phyloP scores from a whole-genome alignment of 768 basidiomycete genomes.

The Macrolepiota albuminosa region DNA sequence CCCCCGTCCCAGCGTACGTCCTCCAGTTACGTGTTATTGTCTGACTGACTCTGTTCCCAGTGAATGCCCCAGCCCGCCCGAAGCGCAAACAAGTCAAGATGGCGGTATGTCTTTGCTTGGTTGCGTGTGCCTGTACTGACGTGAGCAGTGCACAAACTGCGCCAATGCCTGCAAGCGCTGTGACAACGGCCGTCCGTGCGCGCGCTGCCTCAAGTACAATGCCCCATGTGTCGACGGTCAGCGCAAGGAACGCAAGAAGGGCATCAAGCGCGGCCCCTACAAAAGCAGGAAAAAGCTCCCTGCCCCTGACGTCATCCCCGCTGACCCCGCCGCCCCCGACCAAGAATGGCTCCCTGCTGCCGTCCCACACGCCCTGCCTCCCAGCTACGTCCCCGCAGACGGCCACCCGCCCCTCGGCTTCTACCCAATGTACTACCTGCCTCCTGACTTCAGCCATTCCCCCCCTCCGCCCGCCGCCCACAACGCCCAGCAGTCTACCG shows the following conservation, averaged over 20 bases:
- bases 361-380: no score
- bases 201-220: conserved; percentile 87
- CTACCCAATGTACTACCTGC: no score
- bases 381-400: no score
- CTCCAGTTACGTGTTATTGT: background rate
- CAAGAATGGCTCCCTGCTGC: no score
- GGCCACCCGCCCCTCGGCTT: no score
- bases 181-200: conserved; percentile 84
- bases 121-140: background rate
- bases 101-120: conserved; percentile 41
- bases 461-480: background rate
- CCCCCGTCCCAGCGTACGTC: conserved; percentile 32
- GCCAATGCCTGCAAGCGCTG: conserved; percentile 88
- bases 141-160: conserved; percentile 68
- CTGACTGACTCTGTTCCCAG: background rate
- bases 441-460: no score
- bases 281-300: conserved; percentile 51
- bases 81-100: conserved; percentile 90
- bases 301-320: no score
- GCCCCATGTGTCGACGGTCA: conserved; percentile 84
- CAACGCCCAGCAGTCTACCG: background rate
- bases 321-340: no score
- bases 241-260: conserved; percentile 90
- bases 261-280: conserved; percentile 85
- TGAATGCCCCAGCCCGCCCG: conserved; percentile 34